Evolutionary conservation across 257 asterid species (phyloP).

Genomic region (Oldenlandia corymbosa): DNA sequence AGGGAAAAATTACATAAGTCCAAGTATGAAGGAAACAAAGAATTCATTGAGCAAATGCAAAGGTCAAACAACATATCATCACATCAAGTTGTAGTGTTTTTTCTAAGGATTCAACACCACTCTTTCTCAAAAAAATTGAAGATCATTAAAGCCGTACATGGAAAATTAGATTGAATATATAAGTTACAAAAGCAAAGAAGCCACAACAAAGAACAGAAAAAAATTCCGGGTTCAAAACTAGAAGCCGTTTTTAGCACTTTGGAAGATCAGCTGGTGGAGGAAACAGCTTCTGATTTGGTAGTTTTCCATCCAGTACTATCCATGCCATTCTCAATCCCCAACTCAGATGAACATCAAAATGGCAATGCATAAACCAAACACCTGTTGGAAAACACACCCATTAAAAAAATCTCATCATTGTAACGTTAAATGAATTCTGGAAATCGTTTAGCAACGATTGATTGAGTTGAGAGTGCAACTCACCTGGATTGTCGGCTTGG

Average conservation of each 20-base stretch:
- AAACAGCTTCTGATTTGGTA: conserved; percentile 56
- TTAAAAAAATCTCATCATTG: too few species aligned
- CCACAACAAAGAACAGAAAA: background rate
- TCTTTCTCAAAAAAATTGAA: background rate
- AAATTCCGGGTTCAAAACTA: background rate
- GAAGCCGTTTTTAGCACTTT: conserved; percentile 31
- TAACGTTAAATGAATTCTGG: too few species aligned
- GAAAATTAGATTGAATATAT: conserved; percentile 2
- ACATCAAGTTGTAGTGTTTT: background rate
- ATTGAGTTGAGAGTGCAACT: too few species aligned
- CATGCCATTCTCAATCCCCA: conserved; percentile 85
- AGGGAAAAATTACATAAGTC: too few species aligned
- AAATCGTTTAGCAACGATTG: too few species aligned
- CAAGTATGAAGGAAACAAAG: too few species aligned
- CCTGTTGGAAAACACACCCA: conserved; percentile 22
- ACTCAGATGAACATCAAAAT: conserved; percentile 62
- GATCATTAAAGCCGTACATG: background rate
- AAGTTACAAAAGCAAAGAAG: conserved; percentile 11
- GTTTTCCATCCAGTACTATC: conserved; percentile 67
- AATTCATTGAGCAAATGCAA: too few species aligned
- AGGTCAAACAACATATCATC: too few species aligned
- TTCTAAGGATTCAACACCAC: background rate
- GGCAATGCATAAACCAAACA: conserved; percentile 65
- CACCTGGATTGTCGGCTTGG: conserved; percentile 73
- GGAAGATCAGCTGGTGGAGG: conserved; percentile 80